Evolutionary conservation across 805 yeast genomes (phyloP), one percentile per base, ranked within the genome.

Genomic region (Sugiyamaella chiloensis): DNA sequence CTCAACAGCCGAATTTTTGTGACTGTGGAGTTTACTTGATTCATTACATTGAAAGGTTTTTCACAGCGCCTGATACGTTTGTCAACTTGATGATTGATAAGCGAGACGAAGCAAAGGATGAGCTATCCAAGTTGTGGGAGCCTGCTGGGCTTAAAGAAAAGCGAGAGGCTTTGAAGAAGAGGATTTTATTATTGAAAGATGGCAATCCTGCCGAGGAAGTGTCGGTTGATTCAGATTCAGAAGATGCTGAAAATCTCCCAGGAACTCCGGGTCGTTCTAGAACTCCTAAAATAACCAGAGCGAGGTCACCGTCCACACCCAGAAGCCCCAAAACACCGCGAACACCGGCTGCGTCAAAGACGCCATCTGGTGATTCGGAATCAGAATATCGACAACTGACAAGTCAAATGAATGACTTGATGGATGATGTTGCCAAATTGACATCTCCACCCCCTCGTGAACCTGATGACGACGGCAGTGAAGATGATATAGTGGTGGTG

Each of bases 1-100:
- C 97, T 0, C 80, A 75, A 50, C 99, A 93, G 60, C 80, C 81
- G 24, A 93, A 93, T 62, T 81, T 83, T 67, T 87, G 89, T 61
- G 99, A 93, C 63, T 93, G 99, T 69, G 99, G 99, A 1, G 79
- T 93, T 17, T 96, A 87, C 66, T 86, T 91, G 1, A 83, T 93
- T 12, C 83, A 83, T 56, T 59, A 54, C 40, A 59, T 62, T 24
- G 67, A 66, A 42, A 46, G 47, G 40, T 65, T 64, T 49, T 46
- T 66, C 31, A 19, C 48, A 9, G 47, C 49, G 12, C 69, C 70
- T 9, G 56, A 52, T 9, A 53, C 50, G 47, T 56, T 62, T 46
- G 47, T 53, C 1, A 32, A 35, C 24, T 40, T 45, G 5, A 40
- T 58, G 49, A 41, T 51, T 8, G 50, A 20, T 12, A 23, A 19